Evolutionary conservation across 352 stramenopile genomes (phyloP).

Genomic region (Phytophthora chlamydospora): DNA sequence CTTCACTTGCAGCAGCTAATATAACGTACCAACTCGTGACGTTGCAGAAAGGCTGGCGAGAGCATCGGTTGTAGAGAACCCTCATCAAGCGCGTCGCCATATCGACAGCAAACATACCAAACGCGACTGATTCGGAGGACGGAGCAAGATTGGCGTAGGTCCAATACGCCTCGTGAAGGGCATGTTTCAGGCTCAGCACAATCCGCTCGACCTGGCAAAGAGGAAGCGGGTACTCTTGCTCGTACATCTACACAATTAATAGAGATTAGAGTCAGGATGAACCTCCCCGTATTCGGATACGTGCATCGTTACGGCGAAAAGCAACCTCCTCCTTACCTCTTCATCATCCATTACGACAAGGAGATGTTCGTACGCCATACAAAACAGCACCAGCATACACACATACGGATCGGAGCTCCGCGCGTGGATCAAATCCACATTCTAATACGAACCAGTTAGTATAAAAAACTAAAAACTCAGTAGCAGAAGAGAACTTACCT

Average conservation of each 20-base stretch:
- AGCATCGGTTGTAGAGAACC: conserved; percentile 74
- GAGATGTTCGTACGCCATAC: conserved; percentile 66
- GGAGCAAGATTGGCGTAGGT: conserved; percentile 38
- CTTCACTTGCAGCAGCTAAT: neutral
- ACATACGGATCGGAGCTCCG: conserved; percentile 49
- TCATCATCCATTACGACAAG: conserved; percentile 71
- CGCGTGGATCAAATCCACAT: conserved; percentile 50
- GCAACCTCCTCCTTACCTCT: conserved; percentile 44
- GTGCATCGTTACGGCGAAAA: conserved; percentile 1
- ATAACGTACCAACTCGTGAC: conserved; percentile 71
- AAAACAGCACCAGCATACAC: conserved; percentile 61
- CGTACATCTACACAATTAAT: conserved; percentile 63
- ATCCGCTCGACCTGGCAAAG: conserved; percentile 73
- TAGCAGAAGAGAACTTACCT: conserved; percentile 30
- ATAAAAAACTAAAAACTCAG: neutral
- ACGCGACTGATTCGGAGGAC: conserved; percentile 36
- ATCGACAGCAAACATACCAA: conserved; percentile 68
- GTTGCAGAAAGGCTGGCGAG: conserved; percentile 73
- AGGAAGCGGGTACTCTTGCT: conserved; percentile 62
- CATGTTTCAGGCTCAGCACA: conserved; percentile 59
- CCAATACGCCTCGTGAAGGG: conserved; percentile 67
- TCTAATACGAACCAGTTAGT: conserved; percentile 34
- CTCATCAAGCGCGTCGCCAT: conserved; percentile 60
- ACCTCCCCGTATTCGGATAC: too few relatives aligned
- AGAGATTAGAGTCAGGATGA: neutral